Evolutionary conservation across 352 stramenopile genomes (phyloP).

Genomic region (Pythium aristosporum): DNA sequence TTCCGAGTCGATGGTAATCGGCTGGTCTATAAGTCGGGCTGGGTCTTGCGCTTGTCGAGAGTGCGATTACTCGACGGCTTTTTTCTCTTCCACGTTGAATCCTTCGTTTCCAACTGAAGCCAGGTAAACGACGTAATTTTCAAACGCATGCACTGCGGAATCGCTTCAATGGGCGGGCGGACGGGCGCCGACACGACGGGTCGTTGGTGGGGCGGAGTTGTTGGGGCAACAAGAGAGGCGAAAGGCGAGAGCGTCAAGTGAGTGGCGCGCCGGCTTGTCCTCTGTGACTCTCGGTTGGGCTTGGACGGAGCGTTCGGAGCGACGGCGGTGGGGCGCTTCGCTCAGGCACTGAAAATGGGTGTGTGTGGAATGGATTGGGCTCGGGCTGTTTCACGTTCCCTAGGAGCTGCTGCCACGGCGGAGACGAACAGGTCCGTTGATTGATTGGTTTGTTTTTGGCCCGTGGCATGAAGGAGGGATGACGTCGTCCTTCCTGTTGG

Average conservation of each 20-base stretch:
- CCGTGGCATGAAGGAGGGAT: conserved; percentile 6
- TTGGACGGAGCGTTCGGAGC: neutral
- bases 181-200: neutral
- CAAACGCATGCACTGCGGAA: conserved; percentile 86
- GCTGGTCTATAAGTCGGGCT: conserved; percentile 34
- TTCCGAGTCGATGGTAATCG: neutral
- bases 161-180: conserved; percentile 15
- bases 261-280: neutral
- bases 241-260: conserved; percentile 1
- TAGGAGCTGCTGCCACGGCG: neutral
- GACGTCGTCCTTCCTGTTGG: conserved; percentile 10
- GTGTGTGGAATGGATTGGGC: conserved; percentile 3
- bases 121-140: conserved; percentile 60
- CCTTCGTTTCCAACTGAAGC: conserved; percentile 69
- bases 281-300: neutral
- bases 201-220: neutral
- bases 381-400: conserved; percentile 9
- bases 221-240: neutral
- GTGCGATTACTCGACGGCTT: conserved; percentile 31
- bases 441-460: conserved; percentile 33
- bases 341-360: neutral
- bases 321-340: neutral
- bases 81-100: conserved; percentile 82
- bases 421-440: conserved; percentile 25
- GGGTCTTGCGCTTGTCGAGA: conserved; percentile 31